Evolutionary conservation across 305 asterid species (phyloP), one percentile per base, ranked within the genome.

Genomic region (Stenogyne calaminthoides): DNA sequence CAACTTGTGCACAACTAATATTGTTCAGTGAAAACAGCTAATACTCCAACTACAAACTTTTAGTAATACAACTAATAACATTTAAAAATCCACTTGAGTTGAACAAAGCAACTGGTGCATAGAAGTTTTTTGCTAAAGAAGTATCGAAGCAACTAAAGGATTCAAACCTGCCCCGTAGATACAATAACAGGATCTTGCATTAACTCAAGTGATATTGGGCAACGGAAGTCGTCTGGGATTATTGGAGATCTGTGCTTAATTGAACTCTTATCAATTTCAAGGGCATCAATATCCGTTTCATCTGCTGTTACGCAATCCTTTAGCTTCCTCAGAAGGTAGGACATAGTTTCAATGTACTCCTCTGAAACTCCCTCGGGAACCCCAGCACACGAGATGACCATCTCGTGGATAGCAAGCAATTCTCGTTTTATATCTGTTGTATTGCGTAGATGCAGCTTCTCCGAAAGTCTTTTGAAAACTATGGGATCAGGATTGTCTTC

Each of bases 161-260:
- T 58, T 71, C 80, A 15, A 52, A 94, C 99, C 97, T 94, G 99
- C 42, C 99, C 99, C 6, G 99, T 91, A 37, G 99, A 94, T 68
- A 94, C 99, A 77, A 94, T 94, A 9, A 94, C 99, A 12, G 99
- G 99, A 82, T 94, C 99, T 77, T 90, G 91, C 99, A 94, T 94
- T 85, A 94, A 84, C 86, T 94, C 99, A 7, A 94, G 96, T 0
- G 99, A 94, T 78, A 94, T 89, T 5, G 99, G 97, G 71, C 99
- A 94, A 16, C 99, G 96, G 65, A 94, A 94, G 77, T 94, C 97
- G 78, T 91, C 97, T 0, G 99, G 99, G 69, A 94, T 90, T 57
- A 94, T 90, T 0, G 97, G 97, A 74, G 97, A 89, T 76, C 97
- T 80, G 78, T 87, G 97, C 84, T 80, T 88, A 37, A 85, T 69